Percentiles rank a stretch among this genome's conserved stretches.
Evolutionary conservation across 257 asterid species (phyloP).

Genomic region (Solanum boliviense): DNA sequence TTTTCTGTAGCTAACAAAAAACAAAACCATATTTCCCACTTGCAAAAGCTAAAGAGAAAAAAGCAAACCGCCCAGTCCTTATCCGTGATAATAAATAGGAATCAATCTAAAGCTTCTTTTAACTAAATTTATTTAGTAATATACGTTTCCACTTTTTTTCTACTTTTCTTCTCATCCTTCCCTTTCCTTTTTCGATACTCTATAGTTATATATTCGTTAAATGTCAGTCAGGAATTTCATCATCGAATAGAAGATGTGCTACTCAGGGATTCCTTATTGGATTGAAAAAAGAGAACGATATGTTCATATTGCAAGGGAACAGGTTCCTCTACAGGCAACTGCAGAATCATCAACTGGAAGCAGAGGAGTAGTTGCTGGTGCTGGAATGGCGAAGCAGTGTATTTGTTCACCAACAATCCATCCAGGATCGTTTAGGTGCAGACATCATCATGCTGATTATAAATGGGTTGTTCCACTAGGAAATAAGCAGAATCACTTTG

Average conservation of each 20-base stretch:
- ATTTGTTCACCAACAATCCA: conserved; percentile 30
- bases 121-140: not conserved
- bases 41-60: not conserved
- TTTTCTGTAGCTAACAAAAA: not conserved
- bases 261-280: conserved; percentile 1
- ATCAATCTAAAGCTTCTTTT: conserved; percentile 1
- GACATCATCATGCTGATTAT: conserved; percentile 20
- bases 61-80: not conserved
- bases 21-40: not conserved
- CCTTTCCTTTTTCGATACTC: not conserved
- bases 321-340: not conserved
- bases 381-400: conserved; percentile 12
- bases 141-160: not conserved
- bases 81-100: not conserved
- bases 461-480: conserved; percentile 17
- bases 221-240: not conserved
- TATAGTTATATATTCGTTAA: not conserved
- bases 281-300: not conserved
- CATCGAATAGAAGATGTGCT: conserved; percentile 13
- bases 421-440: conserved; percentile 26
- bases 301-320: not conserved
- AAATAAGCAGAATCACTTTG: not conserved
- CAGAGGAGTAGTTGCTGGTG: not conserved
- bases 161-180: not conserved
- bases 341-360: not conserved